Conservation (phyloP, 2,329 filamentous ascomycete species). For the Dactylellina leptospora region DNA sequence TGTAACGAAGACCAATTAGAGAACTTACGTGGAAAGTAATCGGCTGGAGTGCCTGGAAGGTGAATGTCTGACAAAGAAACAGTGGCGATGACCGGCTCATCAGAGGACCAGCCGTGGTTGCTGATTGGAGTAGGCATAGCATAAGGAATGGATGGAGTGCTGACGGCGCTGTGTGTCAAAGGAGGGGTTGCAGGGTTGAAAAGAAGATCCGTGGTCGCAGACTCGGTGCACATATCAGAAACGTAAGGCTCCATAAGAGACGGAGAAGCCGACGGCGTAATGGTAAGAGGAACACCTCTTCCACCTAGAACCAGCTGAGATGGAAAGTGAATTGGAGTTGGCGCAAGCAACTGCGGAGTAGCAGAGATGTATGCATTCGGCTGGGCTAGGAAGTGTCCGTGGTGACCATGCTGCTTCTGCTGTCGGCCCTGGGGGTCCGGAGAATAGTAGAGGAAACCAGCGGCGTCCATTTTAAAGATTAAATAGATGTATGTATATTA, state of each 20-base stretch:
- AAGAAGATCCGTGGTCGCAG: slow-evolving; percentile 47
- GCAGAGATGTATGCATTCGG: slow-evolving; percentile 56
- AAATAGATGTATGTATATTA: slow-evolving; percentile 25
- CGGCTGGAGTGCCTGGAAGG: slow-evolving; percentile 56
- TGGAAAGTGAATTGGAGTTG: slow-evolving; percentile 52
- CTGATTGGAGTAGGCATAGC: slow-evolving; percentile 51
- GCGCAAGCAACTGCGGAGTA: slow-evolving; percentile 52
- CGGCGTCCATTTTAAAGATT: slow-evolving; percentile 53
- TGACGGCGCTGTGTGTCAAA: slow-evolving; percentile 49
- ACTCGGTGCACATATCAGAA: slow-evolving; percentile 51
- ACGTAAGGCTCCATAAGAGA: slow-evolving; percentile 51
- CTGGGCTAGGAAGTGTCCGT: slow-evolving; percentile 56
- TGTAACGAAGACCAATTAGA: neutral
- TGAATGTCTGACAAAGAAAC: slow-evolving; percentile 57
- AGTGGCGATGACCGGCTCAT: slow-evolving; percentile 52
- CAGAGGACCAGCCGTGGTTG: slow-evolving; percentile 51
- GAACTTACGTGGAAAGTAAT: slow-evolving; percentile 52
- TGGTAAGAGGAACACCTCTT: slow-evolving; percentile 53
- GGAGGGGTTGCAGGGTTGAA: slow-evolving; percentile 52
- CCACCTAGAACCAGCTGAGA: slow-evolving; percentile 54
- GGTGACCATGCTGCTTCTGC: slow-evolving; percentile 56
- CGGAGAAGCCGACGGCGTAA: slow-evolving; percentile 52
- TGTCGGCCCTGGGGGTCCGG: slow-evolving; percentile 56
- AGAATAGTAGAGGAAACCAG: slow-evolving; percentile 58
- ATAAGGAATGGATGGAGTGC: slow-evolving; percentile 52